Evolutionary conservation across 192 early-diverging fungal species (phyloP), one percentile per base, ranked within the genome.

Genomic region (Coemansia sp.): DNA sequence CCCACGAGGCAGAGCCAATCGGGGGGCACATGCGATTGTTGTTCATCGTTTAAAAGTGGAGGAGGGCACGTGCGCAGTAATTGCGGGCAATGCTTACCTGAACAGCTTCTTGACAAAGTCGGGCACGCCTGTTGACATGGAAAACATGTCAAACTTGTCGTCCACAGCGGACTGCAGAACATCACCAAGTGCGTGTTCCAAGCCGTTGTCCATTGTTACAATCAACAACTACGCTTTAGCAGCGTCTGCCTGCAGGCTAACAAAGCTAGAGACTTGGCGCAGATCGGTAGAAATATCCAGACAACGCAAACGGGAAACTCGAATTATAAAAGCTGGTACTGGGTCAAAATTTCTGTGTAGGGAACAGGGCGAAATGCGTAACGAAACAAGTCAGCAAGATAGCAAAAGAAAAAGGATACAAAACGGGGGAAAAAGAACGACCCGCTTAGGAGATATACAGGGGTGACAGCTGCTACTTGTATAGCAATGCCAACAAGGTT

Each of bases 31-130:
- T 26, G 55, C 16, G 30, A 14, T 39, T 39, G 55, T 33, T 58
- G 55, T 35, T 59, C 26, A 59, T 67, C 49, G 17, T 23, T 7
- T 8, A 67, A 58, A 58, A 17, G 30, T 13, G 23, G 39, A 59
- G 23, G 16, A 28, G 16, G 16, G 58, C 38, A 67, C 26, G 66
- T 38, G 55, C 11, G 19, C 60, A 19, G 46, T 40, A 37, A 33
- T 19, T 42, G 52, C 55, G 26, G 47, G 64, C 21, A 7, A 63
- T 26, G 37, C 69, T 52, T 73, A 78, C 81, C 81, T 65, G 52
- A 84, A 84, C 21, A 84, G 74, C 74, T 84, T 84, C 37, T 84
- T 84, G 63, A 84, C 81, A 73, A 84, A 84, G 57, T 84, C 81
- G 0, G 81, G 81, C 17, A 84, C 81, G 7, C 81, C 81, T 13